Evolutionary conservation across 345 rosid genomes (phyloP).

Genomic region (Citrus sp.): DNA sequence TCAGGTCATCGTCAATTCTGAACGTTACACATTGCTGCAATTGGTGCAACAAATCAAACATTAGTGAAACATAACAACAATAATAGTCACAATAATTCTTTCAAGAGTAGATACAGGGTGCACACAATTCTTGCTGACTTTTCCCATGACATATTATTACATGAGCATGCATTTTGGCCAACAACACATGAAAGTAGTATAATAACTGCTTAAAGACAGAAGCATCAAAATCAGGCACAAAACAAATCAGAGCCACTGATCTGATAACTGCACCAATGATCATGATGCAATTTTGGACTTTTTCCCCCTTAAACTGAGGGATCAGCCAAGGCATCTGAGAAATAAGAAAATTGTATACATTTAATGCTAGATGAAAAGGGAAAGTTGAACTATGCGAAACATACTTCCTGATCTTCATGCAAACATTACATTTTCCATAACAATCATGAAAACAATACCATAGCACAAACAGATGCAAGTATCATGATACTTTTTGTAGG

Average conservation of each 20-base stretch:
- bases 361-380: not conserved
- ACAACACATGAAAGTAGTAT: not conserved
- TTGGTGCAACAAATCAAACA: constrained; percentile 14
- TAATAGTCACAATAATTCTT: not conserved
- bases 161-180: not conserved
- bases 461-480: not conserved
- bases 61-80: constrained; percentile 7
- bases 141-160: not conserved
- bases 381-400: not conserved
- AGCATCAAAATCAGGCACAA: not conserved
- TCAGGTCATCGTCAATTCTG: constrained; percentile 48
- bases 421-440: not conserved
- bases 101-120: not conserved
- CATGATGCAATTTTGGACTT: not conserved
- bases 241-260: not conserved
- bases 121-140: not conserved
- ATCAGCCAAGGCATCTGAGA: constrained; percentile 4
- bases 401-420: not conserved
- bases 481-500: not conserved
- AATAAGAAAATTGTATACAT: not conserved
- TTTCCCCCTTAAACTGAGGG: not conserved
- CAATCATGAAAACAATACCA: not conserved
- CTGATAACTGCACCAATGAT: not conserved
- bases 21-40: constrained; percentile 58
- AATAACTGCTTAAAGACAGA: not conserved